Conservation (phyloP, 2,329 filamentous ascomycete genomes). For the Fusarium vanettenii region DNA sequence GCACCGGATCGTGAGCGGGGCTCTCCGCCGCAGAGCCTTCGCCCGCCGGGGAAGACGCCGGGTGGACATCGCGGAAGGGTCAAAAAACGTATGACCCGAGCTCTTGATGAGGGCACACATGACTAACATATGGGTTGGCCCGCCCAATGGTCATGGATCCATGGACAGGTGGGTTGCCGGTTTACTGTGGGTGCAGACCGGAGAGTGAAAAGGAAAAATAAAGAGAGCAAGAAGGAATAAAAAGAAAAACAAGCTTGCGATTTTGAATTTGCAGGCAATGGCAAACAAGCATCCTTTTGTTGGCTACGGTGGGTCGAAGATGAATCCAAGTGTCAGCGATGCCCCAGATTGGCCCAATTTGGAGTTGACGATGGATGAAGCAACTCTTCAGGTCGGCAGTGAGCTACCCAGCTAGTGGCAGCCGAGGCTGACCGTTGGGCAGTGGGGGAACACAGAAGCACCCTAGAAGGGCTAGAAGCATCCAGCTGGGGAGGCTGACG, state of each 20-base stretch:
- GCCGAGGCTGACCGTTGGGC: slow-evolving; percentile 12
- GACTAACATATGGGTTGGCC: slow-evolving; percentile 21
- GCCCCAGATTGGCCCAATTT: slow-evolving; percentile 25
- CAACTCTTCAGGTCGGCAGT: slow-evolving; percentile 3
- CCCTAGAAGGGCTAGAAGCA: slow-evolving; percentile 11
- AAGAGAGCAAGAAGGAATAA: slow-evolving; percentile 1
- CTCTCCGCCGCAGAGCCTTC: slow-evolving; percentile 7
- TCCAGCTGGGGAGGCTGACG: slow-evolving; percentile 10
- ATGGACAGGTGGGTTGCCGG: slow-evolving; percentile 4
- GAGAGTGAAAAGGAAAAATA: neutral
- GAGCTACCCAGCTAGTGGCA: neutral
- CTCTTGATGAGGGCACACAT: slow-evolving; percentile 21
- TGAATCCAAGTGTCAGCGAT: slow-evolving; percentile 13
- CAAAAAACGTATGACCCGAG: slow-evolving; percentile 41
- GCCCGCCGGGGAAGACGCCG: slow-evolving; percentile 24
- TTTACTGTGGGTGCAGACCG: slow-evolving; percentile 4
- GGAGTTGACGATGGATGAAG: slow-evolving; percentile 22
- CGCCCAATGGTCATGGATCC: slow-evolving; percentile 10
- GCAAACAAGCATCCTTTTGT: slow-evolving; percentile 11
- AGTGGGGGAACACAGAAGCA: slow-evolving; percentile 16
- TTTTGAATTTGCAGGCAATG: slow-evolving; percentile 4
- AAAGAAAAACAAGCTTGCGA: slow-evolving; percentile 9
- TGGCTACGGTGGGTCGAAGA: slow-evolving; percentile 15
- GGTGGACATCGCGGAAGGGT: slow-evolving; percentile 12
- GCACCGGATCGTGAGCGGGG: slow-evolving; percentile 22